Evolutionary conservation across 1,284 basidiomycete species (phyloP), one percentile per base, ranked within the genome.

Genomic region (Naganishia albida): DNA sequence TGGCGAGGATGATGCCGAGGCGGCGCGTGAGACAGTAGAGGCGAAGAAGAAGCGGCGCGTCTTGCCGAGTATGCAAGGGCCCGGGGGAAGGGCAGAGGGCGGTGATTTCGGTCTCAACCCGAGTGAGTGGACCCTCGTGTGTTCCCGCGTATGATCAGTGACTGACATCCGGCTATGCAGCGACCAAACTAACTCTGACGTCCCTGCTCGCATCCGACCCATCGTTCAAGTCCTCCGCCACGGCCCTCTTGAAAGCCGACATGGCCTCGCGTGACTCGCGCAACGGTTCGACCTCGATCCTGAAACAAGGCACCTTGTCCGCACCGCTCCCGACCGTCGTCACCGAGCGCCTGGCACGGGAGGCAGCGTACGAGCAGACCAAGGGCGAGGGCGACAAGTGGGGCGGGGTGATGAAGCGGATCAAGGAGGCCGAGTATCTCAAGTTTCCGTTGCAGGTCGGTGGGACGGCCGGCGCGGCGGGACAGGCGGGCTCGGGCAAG

Each of bases 311-410:
- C 64, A 85, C 88, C 0, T 82, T 98, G 2, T 80, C 90, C 3
- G 93, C 92, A 0, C 96, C 96, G 0, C 82, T 98, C 1, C 92
- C 93, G 2, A 86, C 87, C 28, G 85, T 92, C 39, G 85, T 87
- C 0, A 91, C 97, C 76, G 93, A 97, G 69, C 87, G 90, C 51
- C 80, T 98, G 1, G 93, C 97, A 72, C 87, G 95, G 50, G 87
- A 93, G 75, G 95, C 93, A 3, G 96, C 95, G 0, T 97, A 97
- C 77, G 90, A 93, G 72, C 85, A 89, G 77, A 96, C 93, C 2
- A 92, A 91, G 74, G 85, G 86, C 70, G 94, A 98, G 76, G 89
- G 95, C 2, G 86, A 91, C 70, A 96, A 95, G 80, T 99, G 95
- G 95, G 86, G 86, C 51, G 87, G 87, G 10, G 90, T 92, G 2